These are phyloP conservation scores for Tetracladium maxilliforme DNA, from an alignment of 2,329 filamentous ascomycete species.

Conservation along the genomic window DNA sequence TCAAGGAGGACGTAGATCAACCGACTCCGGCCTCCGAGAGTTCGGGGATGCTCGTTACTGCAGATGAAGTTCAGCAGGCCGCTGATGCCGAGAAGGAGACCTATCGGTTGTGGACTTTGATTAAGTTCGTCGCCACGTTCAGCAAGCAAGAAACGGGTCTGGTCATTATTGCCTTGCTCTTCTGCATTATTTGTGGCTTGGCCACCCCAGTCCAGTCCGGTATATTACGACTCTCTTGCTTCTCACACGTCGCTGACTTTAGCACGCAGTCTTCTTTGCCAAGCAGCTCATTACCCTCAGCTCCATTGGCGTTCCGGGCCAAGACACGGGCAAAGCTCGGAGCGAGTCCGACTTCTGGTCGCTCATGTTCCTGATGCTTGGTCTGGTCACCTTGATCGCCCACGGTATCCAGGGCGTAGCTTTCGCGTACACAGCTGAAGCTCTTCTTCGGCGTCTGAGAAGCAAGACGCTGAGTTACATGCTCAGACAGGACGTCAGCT, in stretches of 20 bases:
- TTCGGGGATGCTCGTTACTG: slow-evolving; percentile 39
- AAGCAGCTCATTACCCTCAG: slow-evolving; percentile 69
- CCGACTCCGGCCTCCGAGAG: slow-evolving; percentile 37
- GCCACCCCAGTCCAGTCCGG: slow-evolving; percentile 63
- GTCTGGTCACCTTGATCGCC: not conserved
- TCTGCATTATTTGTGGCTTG: slow-evolving; percentile 64
- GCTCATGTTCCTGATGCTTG: not conserved
- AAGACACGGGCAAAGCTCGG: slow-evolving; percentile 41
- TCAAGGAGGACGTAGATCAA: slow-evolving; percentile 46
- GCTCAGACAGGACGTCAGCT: not conserved
- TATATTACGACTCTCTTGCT: too few relatives aligned
- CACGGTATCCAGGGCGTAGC: not conserved
- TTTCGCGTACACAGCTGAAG: not conserved
- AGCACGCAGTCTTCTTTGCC: slow-evolving; percentile 74
- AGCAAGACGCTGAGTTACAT: not conserved
- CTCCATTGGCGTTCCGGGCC: slow-evolving; percentile 16
- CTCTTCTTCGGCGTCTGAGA: not conserved
- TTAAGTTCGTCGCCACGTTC: slow-evolving; percentile 68
- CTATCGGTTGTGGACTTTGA: slow-evolving; percentile 60
- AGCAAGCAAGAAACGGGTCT: slow-evolving; percentile 59
- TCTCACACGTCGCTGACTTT: too few relatives aligned
- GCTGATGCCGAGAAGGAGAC: slow-evolving; percentile 45
- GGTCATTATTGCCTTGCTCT: slow-evolving; percentile 62
- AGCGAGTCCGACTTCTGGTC: slow-evolving; percentile 30
- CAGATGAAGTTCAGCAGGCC: slow-evolving; percentile 46